Conservation (phyloP, 805 yeast genomes). For the Kazachstania taianensis region DNA sequence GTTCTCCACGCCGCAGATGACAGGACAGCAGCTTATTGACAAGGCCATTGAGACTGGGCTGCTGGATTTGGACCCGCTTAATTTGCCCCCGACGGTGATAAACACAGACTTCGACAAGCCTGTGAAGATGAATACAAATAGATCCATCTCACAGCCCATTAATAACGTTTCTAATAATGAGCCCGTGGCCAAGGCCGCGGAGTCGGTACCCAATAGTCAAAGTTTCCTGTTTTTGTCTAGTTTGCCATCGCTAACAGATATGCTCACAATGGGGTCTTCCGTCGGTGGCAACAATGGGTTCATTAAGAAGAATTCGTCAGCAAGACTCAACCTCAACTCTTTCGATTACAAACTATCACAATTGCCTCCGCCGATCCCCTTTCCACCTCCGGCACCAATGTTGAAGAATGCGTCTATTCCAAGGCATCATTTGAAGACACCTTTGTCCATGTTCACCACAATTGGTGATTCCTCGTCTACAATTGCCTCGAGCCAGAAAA, state of each 20-base stretch:
- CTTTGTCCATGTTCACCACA: conserved; percentile 2
- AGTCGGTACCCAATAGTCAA: too few species aligned
- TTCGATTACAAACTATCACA: conserved; percentile 20
- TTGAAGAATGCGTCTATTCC: neutral
- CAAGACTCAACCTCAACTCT: conserved; percentile 26
- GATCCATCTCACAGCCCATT: neutral
- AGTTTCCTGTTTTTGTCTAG: conserved; percentile 16
- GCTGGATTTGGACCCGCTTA: conserved; percentile 16
- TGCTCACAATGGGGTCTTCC: conserved; percentile 31
- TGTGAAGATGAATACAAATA: too few species aligned
- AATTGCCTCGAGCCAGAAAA: too few species aligned
- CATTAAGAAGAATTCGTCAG: conserved; percentile 12
- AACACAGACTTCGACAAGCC: neutral
- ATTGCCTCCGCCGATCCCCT: neutral
- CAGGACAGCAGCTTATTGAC: conserved; percentile 37
- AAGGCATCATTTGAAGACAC: neutral
- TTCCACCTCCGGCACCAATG: neutral
- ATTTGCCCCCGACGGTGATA: conserved; percentile 13
- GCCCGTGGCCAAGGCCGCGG: too few species aligned
- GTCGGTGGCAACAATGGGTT: conserved; percentile 30
- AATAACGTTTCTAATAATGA: neutral
- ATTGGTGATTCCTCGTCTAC: neutral
- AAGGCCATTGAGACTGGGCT: conserved; percentile 21
- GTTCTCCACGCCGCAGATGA: conserved; percentile 70
- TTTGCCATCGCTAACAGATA: conserved; percentile 32